Evolutionary conservation across 139 green algal genomes (phyloP).

Genomic region (Trebouxia sp.): DNA sequence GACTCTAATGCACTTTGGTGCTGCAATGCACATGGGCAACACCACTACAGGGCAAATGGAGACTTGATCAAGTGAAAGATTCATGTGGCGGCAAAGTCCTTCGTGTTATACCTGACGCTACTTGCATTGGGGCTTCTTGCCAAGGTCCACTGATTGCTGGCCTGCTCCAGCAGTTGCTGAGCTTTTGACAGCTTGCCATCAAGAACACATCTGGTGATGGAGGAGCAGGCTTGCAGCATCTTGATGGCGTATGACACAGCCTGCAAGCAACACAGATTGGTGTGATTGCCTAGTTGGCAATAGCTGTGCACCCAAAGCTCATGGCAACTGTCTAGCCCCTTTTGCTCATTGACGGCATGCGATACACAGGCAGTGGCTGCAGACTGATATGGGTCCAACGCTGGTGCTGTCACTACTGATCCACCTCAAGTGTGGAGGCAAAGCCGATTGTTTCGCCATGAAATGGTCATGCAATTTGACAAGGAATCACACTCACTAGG

Average conservation of each 20-base stretch:
- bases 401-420: too few species aligned
- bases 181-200: slow-evolving; percentile 61
- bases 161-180: slow-evolving; percentile 53
- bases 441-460: too few species aligned
- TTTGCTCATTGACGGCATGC: too few species aligned
- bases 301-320: neutral
- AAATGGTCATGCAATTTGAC: too few species aligned
- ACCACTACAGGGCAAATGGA: neutral
- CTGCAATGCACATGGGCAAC: neutral
- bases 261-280: slow-evolving; percentile 35
- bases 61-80: neutral
- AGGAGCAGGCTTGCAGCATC: slow-evolving; percentile 56
- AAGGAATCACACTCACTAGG: too few species aligned
- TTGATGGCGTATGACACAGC: slow-evolving; percentile 41
- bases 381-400: too few species aligned
- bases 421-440: too few species aligned
- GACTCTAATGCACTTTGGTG: neutral
- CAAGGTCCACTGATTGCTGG: slow-evolving; percentile 20
- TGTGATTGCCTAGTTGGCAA: neutral
- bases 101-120: neutral
- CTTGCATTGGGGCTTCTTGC: neutral
- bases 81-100: too few species aligned
- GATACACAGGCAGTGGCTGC: too few species aligned
- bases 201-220: slow-evolving; percentile 42
- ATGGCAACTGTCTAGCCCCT: too few species aligned